Evolutionary conservation across 1,284 basidiomycete species (phyloP).

Genomic region (Polyporus tsugae): DNA sequence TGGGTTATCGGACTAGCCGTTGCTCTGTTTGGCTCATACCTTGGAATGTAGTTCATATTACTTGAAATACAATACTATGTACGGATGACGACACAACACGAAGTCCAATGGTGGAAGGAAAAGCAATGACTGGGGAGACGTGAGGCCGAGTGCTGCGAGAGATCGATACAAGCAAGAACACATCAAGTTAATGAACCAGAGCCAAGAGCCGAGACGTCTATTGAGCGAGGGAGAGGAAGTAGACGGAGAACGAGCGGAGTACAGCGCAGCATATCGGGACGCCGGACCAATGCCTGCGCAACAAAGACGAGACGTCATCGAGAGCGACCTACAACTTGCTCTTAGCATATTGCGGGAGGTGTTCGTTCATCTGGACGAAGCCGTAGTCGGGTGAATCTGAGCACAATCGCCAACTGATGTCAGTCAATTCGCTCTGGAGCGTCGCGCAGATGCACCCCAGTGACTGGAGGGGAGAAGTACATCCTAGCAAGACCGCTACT

Average conservation of each 20-base stretch:
- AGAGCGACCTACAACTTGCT: slow-evolving; percentile 55
- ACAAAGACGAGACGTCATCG: background rate
- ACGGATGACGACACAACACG: no score
- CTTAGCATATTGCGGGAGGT: slow-evolving; percentile 75
- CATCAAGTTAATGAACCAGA: slow-evolving; percentile 29
- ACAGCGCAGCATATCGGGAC: slow-evolving; percentile 17
- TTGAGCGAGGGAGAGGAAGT: slow-evolving; percentile 20
- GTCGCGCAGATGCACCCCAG: slow-evolving; percentile 20
- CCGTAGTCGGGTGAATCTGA: slow-evolving; percentile 85
- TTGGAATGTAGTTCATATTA: no score
- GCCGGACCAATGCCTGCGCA: slow-evolving; percentile 9
- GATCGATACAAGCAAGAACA: slow-evolving; percentile 27
- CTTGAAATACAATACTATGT: no score
- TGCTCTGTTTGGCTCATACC: no score
- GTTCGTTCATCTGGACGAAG: slow-evolving; percentile 79
- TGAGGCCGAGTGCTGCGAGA: slow-evolving; percentile 17
- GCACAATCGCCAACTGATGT: slow-evolving; percentile 43
- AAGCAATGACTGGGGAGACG: slow-evolving; percentile 13
- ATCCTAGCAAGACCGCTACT: slow-evolving; percentile 19
- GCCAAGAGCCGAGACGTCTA: slow-evolving; percentile 31
- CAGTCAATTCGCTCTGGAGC: slow-evolving; percentile 19
- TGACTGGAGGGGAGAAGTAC: slow-evolving; percentile 4
- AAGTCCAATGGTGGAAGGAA: slow-evolving; percentile 18
- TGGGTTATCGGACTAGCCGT: no score
- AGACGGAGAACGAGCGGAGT: slow-evolving; percentile 16